These are phyloP conservation scores for Aspergillus texensis DNA, from an alignment of 2,329 filamentous ascomycete genomes.

Conservation along the genomic window DNA sequence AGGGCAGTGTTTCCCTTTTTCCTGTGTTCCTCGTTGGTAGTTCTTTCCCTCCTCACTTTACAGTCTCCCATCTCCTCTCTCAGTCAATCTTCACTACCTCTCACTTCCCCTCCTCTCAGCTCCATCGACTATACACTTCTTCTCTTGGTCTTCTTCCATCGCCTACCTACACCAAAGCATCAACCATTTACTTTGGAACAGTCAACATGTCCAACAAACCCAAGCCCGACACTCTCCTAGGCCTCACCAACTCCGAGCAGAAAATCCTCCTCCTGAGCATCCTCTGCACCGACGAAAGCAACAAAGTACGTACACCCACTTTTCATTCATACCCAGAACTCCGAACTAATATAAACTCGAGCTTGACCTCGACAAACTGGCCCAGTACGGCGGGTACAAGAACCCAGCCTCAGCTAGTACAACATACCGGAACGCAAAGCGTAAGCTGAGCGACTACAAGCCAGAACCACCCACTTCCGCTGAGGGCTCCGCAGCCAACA, in stretches of 20 bases:
- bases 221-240: slow-evolving; percentile 22
- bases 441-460: slow-evolving; percentile 34
- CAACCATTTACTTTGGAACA: background rate
- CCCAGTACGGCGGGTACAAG: slow-evolving; percentile 38
- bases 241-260: slow-evolving; percentile 20
- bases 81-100: background rate
- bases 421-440: slow-evolving; percentile 40
- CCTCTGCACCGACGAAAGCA: slow-evolving; percentile 13
- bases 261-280: slow-evolving; percentile 24
- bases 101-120: background rate
- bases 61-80: background rate
- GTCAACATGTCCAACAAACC: slow-evolving; percentile 15
- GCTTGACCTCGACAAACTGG: slow-evolving; percentile 45
- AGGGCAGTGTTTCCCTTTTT: background rate
- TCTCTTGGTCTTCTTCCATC: background rate
- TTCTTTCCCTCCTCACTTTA: slow-evolving; percentile 9
- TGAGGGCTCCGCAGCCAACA: slow-evolving; percentile 12
- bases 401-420: slow-evolving; percentile 38
- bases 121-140: background rate
- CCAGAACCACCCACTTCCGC: slow-evolving; percentile 2
- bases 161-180: background rate
- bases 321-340: background rate
- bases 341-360: slow-evolving; percentile 18
- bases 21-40: slow-evolving; percentile 2
- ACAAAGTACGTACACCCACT: slow-evolving; percentile 19